Evolutionary conservation across 2,329 filamentous ascomycete genomes (phyloP), one percentile per base, ranked within the genome.

Genomic region (Trichophyton simii): DNA sequence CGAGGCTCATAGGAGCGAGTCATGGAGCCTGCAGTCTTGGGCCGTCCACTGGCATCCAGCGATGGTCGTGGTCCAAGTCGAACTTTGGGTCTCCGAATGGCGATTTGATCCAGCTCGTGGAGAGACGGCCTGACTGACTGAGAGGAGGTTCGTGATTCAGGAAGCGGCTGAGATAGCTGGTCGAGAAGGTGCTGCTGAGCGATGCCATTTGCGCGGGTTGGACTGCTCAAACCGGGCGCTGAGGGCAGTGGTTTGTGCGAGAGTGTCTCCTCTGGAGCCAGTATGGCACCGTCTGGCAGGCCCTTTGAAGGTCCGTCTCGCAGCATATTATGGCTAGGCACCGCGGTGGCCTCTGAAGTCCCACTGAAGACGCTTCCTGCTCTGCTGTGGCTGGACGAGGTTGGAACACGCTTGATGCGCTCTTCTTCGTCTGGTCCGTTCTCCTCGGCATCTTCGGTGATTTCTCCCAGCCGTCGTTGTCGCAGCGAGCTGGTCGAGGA

Each of bases 401-500:
- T 9, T 28, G 38, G 55, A 15, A 2, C 22, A 44, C 15, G n/a
- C 15, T 28, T 57, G 46, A 20, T n/a, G 38, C 22, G 65, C 42
- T 67, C 82, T 75, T 69, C 81, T 78, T 81, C 73, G 1, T 81
- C 84, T 68, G 85, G 79, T 60, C 83, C 78, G 68, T 85, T 86
- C 68, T 95, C 91, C 70, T 95, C 90, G 60, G 87, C 88, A 76
- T 94, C 89, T 75, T 97, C 94, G n/a, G 87, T 86, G 71, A 97
- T 96, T 76, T 95, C 92, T 77, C 92, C 87, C 68, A 97, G 78
- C 66, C 89, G 86, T 68, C 87, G 83, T 69, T 86, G 82, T 63
- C 87, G 84, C 66, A 91, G 78, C 3, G 90, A 95, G 71, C 88
- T 91, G 57, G 84, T 88, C 3, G 89, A 92, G 9, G 91, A 95